These are phyloP conservation scores for Tripidium arundinaceum DNA, from an alignment of 202 grass and related monocot genomes.

Conservation along the genomic window DNA sequence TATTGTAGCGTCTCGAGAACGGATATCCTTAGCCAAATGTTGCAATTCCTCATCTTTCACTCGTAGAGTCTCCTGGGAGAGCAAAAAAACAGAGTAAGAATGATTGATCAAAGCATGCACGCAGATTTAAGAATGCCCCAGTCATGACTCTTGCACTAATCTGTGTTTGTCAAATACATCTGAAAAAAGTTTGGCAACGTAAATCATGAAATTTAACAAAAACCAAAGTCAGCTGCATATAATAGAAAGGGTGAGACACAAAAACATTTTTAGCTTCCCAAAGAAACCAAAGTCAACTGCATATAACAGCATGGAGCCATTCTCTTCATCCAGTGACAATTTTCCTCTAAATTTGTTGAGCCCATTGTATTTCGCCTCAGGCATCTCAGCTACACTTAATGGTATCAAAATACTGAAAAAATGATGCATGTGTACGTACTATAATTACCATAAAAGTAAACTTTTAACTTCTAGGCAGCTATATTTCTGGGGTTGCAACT, in stretches of 20 bases:
- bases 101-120: neutral
- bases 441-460: constrained; percentile 20
- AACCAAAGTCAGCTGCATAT: too few relatives aligned
- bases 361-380: constrained; percentile 2
- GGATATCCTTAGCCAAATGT: constrained; percentile 85
- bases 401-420: constrained; percentile 3
- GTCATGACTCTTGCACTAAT: too few relatives aligned
- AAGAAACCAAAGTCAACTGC: constrained; percentile 7
- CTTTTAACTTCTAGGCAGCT: neutral
- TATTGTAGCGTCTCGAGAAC: constrained; percentile 77
- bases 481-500: neutral
- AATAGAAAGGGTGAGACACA: neutral
- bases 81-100: neutral
- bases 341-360: neutral
- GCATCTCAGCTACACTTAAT: constrained; percentile 11
- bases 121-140: too few relatives aligned
- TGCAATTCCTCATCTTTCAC: constrained; percentile 98
- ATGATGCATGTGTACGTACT: neutral
- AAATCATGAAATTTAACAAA: constrained; percentile 17
- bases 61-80: constrained; percentile 73
- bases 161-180: constrained; percentile 8
- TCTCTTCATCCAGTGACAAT: neutral
- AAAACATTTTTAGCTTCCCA: neutral
- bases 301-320: neutral
- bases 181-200: neutral